These are phyloP conservation scores for Gaultheria prostrata DNA, from an alignment of 148 eudicot species.

Conservation along the genomic window DNA sequence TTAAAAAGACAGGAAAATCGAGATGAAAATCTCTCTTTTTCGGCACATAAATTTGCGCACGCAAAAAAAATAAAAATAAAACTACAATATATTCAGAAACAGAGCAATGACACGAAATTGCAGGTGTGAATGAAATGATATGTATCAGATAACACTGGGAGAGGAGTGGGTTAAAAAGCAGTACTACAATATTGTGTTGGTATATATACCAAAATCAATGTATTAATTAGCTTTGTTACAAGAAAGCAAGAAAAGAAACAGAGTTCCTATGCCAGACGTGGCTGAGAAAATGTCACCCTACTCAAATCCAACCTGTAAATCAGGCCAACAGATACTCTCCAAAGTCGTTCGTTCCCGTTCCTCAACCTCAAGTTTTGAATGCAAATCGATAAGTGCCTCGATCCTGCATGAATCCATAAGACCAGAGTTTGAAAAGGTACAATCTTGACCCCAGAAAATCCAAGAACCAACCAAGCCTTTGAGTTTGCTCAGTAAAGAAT, in stretches of 20 bases:
- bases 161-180: slow-evolving; percentile 6
- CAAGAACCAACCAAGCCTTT: not conserved
- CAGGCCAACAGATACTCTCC: not conserved
- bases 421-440: not conserved
- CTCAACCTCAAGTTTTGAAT: not conserved
- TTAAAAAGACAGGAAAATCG: not conserved
- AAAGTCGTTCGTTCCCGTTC: not conserved
- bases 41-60: not conserved
- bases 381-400: not conserved
- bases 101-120: not conserved
- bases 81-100: not conserved
- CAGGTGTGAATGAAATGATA: not conserved
- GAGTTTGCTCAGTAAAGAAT: not conserved
- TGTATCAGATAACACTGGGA: too few relatives aligned
- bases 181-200: not conserved
- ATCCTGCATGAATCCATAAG: not conserved
- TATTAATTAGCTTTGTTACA: not conserved
- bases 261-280: slow-evolving; percentile 5
- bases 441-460: not conserved
- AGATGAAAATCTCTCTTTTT: not conserved
- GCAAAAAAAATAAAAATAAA: not conserved
- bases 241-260: not conserved
- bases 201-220: not conserved
- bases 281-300: slow-evolving; percentile 1
- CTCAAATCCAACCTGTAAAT: not conserved